These are phyloP conservation scores for Candida maesae DNA, from an alignment of 805 yeast species.

Conservation along the genomic window DNA sequence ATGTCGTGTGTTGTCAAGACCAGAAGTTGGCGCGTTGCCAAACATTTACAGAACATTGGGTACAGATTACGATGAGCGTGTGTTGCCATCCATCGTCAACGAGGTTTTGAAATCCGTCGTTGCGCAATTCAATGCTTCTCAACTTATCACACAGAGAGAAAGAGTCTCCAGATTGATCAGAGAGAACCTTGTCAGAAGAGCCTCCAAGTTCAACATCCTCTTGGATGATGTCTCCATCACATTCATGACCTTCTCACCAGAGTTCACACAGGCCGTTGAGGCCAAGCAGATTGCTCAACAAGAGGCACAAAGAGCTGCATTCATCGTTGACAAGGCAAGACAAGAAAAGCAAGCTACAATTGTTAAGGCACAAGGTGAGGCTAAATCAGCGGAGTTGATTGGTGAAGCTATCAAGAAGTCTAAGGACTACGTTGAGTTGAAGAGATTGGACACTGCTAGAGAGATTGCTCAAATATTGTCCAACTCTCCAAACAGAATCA, in stretches of 20 bases:
- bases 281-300: constrained; percentile 99
- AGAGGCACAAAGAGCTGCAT: constrained; percentile 98
- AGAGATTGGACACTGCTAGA: constrained; percentile 94
- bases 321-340: constrained; percentile 91
- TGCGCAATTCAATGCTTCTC: constrained; percentile 98
- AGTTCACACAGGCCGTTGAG: constrained; percentile 95
- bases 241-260: constrained; percentile 96
- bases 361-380: constrained; percentile 98
- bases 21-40: constrained; percentile 75
- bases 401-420: constrained; percentile 99
- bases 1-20: constrained; percentile 94
- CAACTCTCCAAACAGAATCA: constrained; percentile 84
- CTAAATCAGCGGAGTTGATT: constrained; percentile 93
- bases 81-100: constrained; percentile 95
- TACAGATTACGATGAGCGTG: constrained; percentile 92
- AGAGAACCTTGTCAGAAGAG: constrained; percentile 88
- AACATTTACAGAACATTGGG: constrained; percentile 89
- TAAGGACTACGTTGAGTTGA: constrained; percentile 92
- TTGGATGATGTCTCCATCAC: constrained; percentile 97
- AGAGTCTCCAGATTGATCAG: constrained; percentile 87
- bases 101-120: constrained; percentile 96
- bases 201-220: constrained; percentile 78
- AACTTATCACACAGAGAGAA: constrained; percentile 98
- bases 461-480: constrained; percentile 89
- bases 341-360: constrained; percentile 98